Conservation (phyloP, 2,329 filamentous ascomycete species). For the Diaporthe humulicola region DNA sequence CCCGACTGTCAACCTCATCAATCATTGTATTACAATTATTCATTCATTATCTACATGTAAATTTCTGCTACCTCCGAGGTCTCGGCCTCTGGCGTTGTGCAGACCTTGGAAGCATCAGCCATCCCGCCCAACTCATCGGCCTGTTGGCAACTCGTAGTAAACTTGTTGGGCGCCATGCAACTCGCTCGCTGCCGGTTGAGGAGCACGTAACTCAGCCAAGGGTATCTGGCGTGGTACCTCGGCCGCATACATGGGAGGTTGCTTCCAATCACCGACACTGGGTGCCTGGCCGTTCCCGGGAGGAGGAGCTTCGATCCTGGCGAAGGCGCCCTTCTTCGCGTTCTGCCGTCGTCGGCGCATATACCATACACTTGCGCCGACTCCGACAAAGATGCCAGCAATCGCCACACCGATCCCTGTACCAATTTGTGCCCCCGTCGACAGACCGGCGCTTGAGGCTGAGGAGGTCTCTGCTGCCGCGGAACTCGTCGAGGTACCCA, state of each 20-base stretch:
- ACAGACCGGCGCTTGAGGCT: constrained; percentile 11
- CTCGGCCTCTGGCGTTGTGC: background rate
- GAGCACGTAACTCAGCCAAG: background rate
- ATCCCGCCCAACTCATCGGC: background rate
- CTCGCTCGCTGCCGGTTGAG: background rate
- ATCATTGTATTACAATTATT: background rate
- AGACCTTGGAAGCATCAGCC: background rate
- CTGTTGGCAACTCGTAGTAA: constrained; percentile 7
- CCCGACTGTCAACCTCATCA: background rate
- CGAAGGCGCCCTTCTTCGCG: constrained; percentile 1
- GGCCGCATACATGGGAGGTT: background rate
- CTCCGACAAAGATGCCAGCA: constrained; percentile 4
- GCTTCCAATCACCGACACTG: background rate
- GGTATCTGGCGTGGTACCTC: background rate
- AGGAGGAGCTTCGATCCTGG: background rate
- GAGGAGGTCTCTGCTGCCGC: background rate
- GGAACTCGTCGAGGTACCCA: background rate
- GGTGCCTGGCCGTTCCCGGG: background rate
- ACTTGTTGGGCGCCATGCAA: background rate
- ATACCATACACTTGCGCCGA: background rate
- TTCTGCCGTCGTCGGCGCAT: constrained; percentile 10
- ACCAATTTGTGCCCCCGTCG: constrained; percentile 14
- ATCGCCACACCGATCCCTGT: constrained; percentile 13
- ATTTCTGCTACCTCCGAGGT: background rate
- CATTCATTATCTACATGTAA: background rate